These are phyloP conservation scores for Aureobasidium sp. DNA, from an alignment of 2,329 filamentous ascomycete genomes.

Conservation along the genomic window DNA sequence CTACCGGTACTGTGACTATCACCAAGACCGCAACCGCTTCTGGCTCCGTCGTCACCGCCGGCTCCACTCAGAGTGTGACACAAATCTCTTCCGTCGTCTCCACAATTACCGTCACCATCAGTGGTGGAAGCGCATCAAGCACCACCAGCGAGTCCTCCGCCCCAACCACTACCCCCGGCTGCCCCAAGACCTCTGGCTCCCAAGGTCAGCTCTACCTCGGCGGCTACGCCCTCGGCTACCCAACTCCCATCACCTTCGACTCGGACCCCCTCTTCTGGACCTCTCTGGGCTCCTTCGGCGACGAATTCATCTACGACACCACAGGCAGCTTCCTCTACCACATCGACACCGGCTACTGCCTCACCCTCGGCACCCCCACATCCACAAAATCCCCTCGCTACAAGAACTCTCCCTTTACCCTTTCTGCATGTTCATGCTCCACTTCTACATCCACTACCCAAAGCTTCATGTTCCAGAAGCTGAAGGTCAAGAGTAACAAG, in stretches of 20 bases:
- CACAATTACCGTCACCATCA: background rate
- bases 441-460: background rate
- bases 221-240: slow-evolving; percentile 10
- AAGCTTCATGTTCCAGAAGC: background rate
- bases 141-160: background rate
- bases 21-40: slow-evolving; percentile 6
- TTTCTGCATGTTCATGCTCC: background rate
- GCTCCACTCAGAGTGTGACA: background rate
- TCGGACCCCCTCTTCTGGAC: slow-evolving; percentile 7
- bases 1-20: slow-evolving; percentile 20
- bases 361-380: background rate
- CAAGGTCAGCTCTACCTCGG: slow-evolving; percentile 15
- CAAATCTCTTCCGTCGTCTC: background rate
- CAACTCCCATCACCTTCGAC: slow-evolving; percentile 2
- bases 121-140: background rate
- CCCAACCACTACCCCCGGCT: background rate
- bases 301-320: slow-evolving; percentile 11
- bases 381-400: background rate
- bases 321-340: slow-evolving; percentile 5
- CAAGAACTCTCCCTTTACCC: background rate
- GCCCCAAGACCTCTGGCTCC: background rate
- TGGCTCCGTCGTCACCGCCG: background rate
- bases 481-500: background rate
- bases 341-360: slow-evolving; percentile 7
- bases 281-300: slow-evolving; percentile 3